Conservation (phyloP, 2,329 filamentous ascomycete genomes). For the Apiospora kogelbergensis region DNA sequence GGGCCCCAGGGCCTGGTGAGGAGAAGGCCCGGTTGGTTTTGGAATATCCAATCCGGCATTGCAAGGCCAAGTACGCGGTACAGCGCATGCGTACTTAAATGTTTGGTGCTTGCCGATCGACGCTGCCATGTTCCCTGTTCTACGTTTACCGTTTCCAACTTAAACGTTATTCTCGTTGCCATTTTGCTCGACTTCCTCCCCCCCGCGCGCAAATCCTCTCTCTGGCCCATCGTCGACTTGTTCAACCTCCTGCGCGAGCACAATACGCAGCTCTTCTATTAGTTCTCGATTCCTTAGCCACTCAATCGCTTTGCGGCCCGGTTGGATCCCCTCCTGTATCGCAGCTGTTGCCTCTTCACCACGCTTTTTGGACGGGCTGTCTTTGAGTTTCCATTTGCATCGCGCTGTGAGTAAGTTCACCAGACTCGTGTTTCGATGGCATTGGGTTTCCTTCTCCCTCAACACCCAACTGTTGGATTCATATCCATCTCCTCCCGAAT, state of each 20-base stretch:
- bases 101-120: background rate
- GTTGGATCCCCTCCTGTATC: background rate
- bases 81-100: background rate
- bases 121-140: slow-evolving; percentile 1
- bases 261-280: background rate
- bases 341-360: background rate
- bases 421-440: background rate
- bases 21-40: background rate
- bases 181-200: background rate
- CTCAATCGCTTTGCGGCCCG: background rate
- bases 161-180: background rate
- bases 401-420: background rate
- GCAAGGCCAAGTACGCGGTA: background rate
- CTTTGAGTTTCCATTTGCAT: background rate
- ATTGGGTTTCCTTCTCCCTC: background rate
- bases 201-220: background rate
- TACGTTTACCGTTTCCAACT: slow-evolving; percentile 5
- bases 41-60: background rate
- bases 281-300: background rate
- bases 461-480: slow-evolving; percentile 7
- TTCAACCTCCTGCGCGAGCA: background rate
- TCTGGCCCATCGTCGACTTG: background rate
- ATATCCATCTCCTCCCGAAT: background rate
- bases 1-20: background rate
- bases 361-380: background rate